These are phyloP conservation scores for Daldinia eschscholtzii DNA, from an alignment of 2,329 filamentous ascomycete genomes.

Conservation along the genomic window DNA sequence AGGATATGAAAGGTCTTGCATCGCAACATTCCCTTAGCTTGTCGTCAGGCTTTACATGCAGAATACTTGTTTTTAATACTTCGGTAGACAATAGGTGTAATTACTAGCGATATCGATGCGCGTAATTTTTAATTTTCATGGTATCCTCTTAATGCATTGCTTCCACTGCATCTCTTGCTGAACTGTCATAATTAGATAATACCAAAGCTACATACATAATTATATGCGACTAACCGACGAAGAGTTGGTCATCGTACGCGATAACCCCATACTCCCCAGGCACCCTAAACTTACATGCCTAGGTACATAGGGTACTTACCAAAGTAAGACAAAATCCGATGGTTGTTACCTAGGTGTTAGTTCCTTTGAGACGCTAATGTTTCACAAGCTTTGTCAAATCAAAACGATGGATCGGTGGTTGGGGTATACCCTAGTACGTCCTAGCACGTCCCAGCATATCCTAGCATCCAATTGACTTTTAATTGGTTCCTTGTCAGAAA, in stretches of 20 bases:
- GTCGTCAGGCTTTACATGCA: background rate
- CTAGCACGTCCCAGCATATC: background rate
- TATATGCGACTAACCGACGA: constrained; percentile 3
- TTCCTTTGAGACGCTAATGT: constrained; percentile 8
- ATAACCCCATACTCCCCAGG: background rate
- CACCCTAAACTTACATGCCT: constrained; percentile 1
- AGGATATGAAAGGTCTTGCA: background rate
- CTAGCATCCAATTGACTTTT: constrained; percentile 7
- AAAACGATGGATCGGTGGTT: constrained; percentile 7
- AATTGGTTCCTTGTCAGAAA: constrained; percentile 12
- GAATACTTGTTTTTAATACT: background rate
- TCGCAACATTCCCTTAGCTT: constrained; percentile 4
- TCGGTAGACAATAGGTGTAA: background rate
- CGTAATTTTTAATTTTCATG: background rate
- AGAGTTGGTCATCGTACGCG: background rate
- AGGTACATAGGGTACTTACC: constrained; percentile 4
- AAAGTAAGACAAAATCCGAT: background rate
- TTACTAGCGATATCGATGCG: background rate
- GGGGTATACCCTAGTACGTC: constrained; percentile 6
- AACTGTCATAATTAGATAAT: too few relatives aligned
- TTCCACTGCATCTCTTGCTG: too few relatives aligned
- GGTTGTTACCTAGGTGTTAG: background rate
- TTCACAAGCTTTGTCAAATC: constrained; percentile 20
- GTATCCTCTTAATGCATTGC: background rate
- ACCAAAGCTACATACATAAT: too few relatives aligned